These are phyloP conservation scores for Leucaena leucocephala DNA, from an alignment of 306 rosid genomes.

Conservation along the genomic window DNA sequence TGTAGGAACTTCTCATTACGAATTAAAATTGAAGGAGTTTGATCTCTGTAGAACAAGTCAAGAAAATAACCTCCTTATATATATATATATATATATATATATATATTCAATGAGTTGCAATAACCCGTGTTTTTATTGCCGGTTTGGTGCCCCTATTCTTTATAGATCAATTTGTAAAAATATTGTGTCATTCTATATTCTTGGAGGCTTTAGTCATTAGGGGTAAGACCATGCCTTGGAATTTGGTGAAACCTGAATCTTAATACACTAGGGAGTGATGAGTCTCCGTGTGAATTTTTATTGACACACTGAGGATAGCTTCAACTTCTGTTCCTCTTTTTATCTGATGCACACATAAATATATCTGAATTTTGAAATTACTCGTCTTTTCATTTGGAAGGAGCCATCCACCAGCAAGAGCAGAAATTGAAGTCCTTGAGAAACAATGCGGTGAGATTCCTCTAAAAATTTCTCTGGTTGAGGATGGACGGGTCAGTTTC, in stretches of 20 bases:
- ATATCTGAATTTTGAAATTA: constrained; percentile 20
- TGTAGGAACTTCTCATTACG: too few relatives aligned
- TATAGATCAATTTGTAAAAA: neutral
- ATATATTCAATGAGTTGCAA: too few relatives aligned
- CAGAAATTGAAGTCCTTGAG: constrained; percentile 62
- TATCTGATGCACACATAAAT: neutral
- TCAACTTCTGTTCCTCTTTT: too few relatives aligned
- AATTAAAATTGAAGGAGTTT: too few relatives aligned
- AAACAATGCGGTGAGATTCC: neutral
- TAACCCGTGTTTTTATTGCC: too few relatives aligned
- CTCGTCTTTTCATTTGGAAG: constrained; percentile 48
- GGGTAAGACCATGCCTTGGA: neutral
- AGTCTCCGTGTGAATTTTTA: neutral
- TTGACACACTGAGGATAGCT: too few relatives aligned
- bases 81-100: too few relatives aligned
- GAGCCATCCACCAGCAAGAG: constrained; percentile 61
- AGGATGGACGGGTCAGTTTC: constrained; percentile 72
- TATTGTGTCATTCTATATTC: too few relatives aligned
- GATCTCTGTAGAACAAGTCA: too few relatives aligned
- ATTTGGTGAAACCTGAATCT: constrained; percentile 6
- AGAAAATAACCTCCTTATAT: too few relatives aligned
- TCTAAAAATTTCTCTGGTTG: constrained; percentile 32
- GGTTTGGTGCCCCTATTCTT: neutral
- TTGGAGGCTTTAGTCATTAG: neutral
- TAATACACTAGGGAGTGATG: neutral